phyloP scores from a whole-genome alignment of 768 basidiomycete species.

The Lyophyllum semitale region DNA sequence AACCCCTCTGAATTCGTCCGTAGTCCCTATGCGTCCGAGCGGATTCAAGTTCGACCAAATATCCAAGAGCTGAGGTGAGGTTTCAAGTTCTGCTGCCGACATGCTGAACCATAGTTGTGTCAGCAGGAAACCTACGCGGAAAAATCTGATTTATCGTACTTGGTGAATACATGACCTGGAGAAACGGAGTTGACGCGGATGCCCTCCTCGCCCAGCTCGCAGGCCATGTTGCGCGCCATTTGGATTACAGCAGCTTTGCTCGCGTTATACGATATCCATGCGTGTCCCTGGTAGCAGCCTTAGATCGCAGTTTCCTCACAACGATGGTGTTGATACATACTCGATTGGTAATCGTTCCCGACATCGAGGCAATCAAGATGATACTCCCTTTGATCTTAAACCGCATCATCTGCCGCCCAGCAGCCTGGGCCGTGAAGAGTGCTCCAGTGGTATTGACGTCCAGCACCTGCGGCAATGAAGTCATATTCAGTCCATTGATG shows the following conservation, averaged over 20 bases:
- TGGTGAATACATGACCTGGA: conserved; percentile 76
- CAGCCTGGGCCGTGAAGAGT: conserved; percentile 65
- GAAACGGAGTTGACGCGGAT: conserved; percentile 80
- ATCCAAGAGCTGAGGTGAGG: conserved; percentile 57
- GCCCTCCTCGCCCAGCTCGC: conserved; percentile 64
- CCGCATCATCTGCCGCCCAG: conserved; percentile 60
- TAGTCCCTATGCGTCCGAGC: conserved; percentile 66
- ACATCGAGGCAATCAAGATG: conserved; percentile 68
- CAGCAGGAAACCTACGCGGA: background rate
- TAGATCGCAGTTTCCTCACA: background rate
- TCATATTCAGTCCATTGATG: background rate
- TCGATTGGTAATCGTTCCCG: conserved; percentile 42
- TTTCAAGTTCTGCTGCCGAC: conserved; percentile 74
- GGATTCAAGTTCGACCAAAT: conserved; percentile 75
- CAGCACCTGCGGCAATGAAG: conserved; percentile 46
- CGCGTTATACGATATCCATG: conserved; percentile 76
- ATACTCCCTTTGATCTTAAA: conserved; percentile 60
- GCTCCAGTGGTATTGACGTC: conserved; percentile 70
- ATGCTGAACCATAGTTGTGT: conserved; percentile 42
- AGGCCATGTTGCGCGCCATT: conserved; percentile 83
- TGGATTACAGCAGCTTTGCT: conserved; percentile 80
- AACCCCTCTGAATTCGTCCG: conserved; percentile 75
- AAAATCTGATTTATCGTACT: conserved; percentile 32
- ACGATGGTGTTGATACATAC: background rate
- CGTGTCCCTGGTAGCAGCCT: conserved; percentile 48